Percentiles rank a stretch among this genome's conserved stretches.
Evolutionary conservation across 352 stramenopile genomes (phyloP).

Genomic region (Pythium aphanidermatum): DNA sequence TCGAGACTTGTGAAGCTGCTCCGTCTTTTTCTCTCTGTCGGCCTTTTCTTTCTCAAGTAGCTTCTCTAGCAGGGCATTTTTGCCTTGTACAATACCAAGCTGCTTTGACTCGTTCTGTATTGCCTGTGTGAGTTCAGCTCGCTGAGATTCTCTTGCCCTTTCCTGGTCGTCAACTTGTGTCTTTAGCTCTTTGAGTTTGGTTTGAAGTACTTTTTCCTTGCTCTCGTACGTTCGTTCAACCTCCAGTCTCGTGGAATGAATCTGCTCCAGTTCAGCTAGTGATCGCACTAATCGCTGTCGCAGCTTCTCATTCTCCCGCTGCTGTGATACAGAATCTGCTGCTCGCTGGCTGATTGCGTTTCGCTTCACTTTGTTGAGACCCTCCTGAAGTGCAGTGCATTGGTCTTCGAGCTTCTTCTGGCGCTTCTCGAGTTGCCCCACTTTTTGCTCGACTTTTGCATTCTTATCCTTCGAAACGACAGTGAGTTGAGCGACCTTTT

Average conservation of each 20-base stretch:
- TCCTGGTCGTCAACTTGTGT: conserved; percentile 35
- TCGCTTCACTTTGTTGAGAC: conserved; percentile 32
- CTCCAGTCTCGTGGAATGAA: conserved; percentile 10
- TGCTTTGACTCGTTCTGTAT: conserved; percentile 56
- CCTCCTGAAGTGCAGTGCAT: conserved; percentile 33
- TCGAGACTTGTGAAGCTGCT: conserved; percentile 40
- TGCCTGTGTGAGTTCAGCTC: conserved; percentile 42
- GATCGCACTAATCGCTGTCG: conserved; percentile 43
- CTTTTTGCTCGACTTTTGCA: conserved; percentile 43
- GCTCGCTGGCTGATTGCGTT: conserved; percentile 27
- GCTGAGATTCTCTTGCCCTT: conserved; percentile 41
- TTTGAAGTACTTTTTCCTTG: conserved; percentile 46
- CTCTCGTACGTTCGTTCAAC: conserved; percentile 27
- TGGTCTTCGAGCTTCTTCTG: conserved; percentile 55
- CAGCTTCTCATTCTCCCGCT: conserved; percentile 34
- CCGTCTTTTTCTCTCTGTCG: conserved; percentile 49
- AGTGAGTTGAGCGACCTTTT: conserved; percentile 42
- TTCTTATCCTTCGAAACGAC: conserved; percentile 39
- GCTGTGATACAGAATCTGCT: conserved; percentile 10
- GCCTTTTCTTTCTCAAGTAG: conserved; percentile 53
- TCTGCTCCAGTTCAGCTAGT: conserved; percentile 35
- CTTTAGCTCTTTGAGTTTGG: conserved; percentile 45
- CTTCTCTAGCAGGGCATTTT: conserved; percentile 50
- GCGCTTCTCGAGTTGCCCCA: conserved; percentile 42
- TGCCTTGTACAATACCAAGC: conserved; percentile 57